phyloP scores from a whole-genome alignment of 2,329 filamentous ascomycete genomes.

The Colletotrichum ledebouriae region DNA sequence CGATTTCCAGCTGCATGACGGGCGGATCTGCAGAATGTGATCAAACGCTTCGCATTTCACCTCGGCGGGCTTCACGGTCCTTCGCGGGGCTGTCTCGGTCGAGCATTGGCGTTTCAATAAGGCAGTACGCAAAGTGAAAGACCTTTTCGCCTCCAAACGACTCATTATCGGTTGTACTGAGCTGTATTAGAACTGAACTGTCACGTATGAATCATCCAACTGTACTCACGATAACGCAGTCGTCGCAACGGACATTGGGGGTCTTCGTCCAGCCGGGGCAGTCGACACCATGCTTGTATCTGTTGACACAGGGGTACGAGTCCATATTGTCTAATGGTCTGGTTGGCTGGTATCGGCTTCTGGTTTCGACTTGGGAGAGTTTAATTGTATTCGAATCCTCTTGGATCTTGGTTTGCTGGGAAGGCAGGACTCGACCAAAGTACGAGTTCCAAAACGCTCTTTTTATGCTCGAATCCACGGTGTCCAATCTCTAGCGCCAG shows the following conservation, averaged over 20 bases:
- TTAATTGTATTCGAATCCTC: too few species aligned
- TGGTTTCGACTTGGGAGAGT: background rate
- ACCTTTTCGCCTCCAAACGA: background rate
- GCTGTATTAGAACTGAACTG: background rate
- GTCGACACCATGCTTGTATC: constrained; percentile 41
- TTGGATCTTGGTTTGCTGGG: constrained; percentile 8
- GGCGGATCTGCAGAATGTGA: background rate
- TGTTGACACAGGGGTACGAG: constrained; percentile 38
- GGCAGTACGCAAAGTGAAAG: background rate
- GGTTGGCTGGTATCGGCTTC: too few species aligned
- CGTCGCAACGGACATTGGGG: constrained; percentile 31
- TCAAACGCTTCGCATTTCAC: background rate
- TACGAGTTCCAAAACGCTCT: constrained; percentile 10
- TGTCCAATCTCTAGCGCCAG: constrained; percentile 6
- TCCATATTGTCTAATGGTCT: constrained; percentile 22
- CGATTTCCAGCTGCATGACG: background rate
- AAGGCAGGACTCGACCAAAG: background rate
- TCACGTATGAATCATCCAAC: accelerated
- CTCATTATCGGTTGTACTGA: constrained; percentile 36
- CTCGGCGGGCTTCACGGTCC: background rate
- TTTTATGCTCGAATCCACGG: constrained; percentile 32
- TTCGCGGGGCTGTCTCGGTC: background rate
- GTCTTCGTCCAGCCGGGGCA: constrained; percentile 38
- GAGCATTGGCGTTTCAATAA: background rate
- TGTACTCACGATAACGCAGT: constrained; percentile 36